Percentiles rank a stretch among this genome's conserved stretches.
These are phyloP conservation scores for Magnaporthiopsis incrustans DNA, from an alignment of 2,329 filamentous ascomycete genomes.

Conservation along the genomic window DNA sequence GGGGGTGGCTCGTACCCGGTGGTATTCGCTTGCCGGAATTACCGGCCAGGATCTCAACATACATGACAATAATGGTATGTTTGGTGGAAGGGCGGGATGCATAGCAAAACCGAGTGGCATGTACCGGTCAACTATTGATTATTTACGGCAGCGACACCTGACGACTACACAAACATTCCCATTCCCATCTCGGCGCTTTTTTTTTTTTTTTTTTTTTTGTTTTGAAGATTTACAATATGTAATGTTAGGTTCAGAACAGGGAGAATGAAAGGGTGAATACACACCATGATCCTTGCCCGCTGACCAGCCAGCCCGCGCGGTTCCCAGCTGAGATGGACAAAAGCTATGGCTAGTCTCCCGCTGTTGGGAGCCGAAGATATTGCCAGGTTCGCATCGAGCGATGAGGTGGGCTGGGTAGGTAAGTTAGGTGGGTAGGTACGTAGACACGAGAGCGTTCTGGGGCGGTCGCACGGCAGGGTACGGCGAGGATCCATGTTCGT, in stretches of 20 bases:
- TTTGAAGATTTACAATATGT: neutral
- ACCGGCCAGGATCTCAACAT: too few species aligned
- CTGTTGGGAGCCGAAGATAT: neutral
- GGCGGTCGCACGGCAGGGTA: neutral
- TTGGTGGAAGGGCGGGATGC: too few species aligned
- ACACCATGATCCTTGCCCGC: neutral
- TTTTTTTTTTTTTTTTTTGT: too few species aligned
- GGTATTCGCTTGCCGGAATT: too few species aligned
- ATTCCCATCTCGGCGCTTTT: too few species aligned
- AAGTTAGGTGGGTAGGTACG: too few species aligned
- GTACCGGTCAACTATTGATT: too few species aligned
- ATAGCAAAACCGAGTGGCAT: too few species aligned
- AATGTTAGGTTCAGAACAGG: neutral
- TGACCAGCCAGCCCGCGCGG: neutral
- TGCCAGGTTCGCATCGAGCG: neutral
- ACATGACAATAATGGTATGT: too few species aligned
- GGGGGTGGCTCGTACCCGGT: too few species aligned
- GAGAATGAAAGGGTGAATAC: constrained; percentile 5
- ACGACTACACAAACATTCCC: too few species aligned
- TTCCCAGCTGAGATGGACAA: neutral
- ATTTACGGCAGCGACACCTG: too few species aligned
- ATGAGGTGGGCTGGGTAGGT: neutral
- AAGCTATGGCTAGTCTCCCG: neutral
- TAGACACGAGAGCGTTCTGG: neutral
- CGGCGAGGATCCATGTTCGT: neutral